These are phyloP conservation scores for Lentinus tigrinus DNA, from an alignment of 768 basidiomycete species.

Conservation along the genomic window DNA sequence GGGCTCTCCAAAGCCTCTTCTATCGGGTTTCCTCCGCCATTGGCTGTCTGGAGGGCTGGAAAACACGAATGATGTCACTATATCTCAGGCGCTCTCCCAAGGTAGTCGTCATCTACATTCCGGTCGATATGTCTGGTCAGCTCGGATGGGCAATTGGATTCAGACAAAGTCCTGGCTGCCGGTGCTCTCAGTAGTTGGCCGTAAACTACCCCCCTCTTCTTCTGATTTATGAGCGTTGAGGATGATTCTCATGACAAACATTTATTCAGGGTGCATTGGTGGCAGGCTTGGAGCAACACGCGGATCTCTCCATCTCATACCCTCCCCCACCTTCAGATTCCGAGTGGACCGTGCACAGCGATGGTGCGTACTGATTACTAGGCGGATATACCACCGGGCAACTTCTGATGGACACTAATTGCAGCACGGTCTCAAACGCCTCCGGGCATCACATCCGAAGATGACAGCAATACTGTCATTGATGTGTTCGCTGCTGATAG, in stretches of 20 bases:
- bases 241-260: conserved; percentile 19
- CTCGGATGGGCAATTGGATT: conserved; percentile 6
- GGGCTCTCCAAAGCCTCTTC: conserved; percentile 22
- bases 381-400: background rate
- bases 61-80: conserved; percentile 26
- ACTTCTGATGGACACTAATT: background rate
- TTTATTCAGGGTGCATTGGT: conserved; percentile 18
- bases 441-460: conserved; percentile 2
- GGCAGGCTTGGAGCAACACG: background rate
- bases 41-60: conserved; percentile 9
- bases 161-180: conserved; percentile 3
- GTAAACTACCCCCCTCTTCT: conserved; percentile 3
- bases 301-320: background rate
- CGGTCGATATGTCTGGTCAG: conserved; percentile 16
- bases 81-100: too few species aligned
- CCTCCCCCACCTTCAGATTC: background rate
- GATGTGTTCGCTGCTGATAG: background rate
- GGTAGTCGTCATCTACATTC: conserved; percentile 10
- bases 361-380: background rate
- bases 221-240: background rate
- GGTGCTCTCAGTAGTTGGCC: conserved; percentile 11
- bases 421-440: conserved; percentile 8
- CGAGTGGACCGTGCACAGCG: conserved; percentile 5
- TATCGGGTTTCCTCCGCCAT: conserved; percentile 29
- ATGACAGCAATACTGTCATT: background rate